Conservation (phyloP, 2,329 filamentous ascomycete species). For the Aaosphaeria pasadenensis region DNA sequence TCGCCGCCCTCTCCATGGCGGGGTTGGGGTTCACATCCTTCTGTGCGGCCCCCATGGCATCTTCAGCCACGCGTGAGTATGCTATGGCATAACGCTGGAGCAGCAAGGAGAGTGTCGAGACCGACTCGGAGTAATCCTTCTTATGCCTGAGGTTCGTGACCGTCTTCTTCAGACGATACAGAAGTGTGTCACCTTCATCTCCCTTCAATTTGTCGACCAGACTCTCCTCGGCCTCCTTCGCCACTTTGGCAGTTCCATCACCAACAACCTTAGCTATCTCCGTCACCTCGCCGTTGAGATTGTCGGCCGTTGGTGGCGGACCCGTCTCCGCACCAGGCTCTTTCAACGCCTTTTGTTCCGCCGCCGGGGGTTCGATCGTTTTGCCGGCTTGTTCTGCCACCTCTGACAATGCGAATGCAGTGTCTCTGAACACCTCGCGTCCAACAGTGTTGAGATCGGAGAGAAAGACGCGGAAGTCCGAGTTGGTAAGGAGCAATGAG, state of each 20-base stretch:
- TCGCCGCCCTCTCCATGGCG: constrained; percentile 71
- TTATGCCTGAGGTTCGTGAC: constrained; percentile 72
- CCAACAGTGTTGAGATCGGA: constrained; percentile 76
- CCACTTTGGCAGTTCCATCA: constrained; percentile 45
- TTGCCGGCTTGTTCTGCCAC: constrained; percentile 73
- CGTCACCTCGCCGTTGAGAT: constrained; percentile 53
- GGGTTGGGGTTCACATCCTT: constrained; percentile 71
- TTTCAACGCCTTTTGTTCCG: constrained; percentile 56
- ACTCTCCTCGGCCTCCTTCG: constrained; percentile 64
- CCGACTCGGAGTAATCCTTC: constrained; percentile 81
- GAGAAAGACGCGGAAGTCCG: constrained; percentile 84
- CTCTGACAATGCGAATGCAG: constrained; percentile 73
- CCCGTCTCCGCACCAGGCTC: constrained; percentile 50
- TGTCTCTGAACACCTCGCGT: constrained; percentile 82
- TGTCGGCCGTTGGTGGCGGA: constrained; percentile 55
- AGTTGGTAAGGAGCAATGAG: constrained; percentile 81
- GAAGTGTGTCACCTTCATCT: constrained; percentile 68
- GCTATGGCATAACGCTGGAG: constrained; percentile 74
- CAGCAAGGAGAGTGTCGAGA: constrained; percentile 72
- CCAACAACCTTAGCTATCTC: constrained; percentile 47
- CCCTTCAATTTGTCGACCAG: constrained; percentile 70
- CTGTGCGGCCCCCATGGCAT: constrained; percentile 64
- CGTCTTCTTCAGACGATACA: constrained; percentile 73
- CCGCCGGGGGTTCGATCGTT: constrained; percentile 65
- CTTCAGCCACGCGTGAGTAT: constrained; percentile 71